phyloP scores from a whole-genome alignment of 305 asterid genomes.

The Fraxinus greggii region DNA sequence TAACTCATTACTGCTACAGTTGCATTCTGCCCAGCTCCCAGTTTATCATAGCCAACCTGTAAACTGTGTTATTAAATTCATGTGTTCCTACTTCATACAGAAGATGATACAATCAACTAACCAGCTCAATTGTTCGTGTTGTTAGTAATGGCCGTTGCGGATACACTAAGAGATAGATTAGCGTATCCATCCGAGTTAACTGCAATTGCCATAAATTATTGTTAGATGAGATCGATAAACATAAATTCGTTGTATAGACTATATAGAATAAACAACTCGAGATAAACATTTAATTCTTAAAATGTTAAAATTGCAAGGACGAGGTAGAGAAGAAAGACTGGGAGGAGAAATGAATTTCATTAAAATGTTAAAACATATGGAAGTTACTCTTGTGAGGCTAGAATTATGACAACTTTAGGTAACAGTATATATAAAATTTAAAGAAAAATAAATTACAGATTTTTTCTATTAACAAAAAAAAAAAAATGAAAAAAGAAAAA shows the following conservation, averaged over 20 bases:
- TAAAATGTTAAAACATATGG: neutral
- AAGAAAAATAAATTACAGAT: neutral
- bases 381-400: neutral
- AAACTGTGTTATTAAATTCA: constrained; percentile 24
- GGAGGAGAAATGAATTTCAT: neutral
- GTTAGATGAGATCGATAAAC: constrained; percentile 14
- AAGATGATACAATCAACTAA: constrained; percentile 35
- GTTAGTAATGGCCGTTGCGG: constrained; percentile 96
- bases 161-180: constrained; percentile 87
- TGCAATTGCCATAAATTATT: constrained; percentile 33
- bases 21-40: constrained; percentile 99
- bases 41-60: constrained; percentile 82
- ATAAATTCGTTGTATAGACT: neutral
- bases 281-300: neutral
- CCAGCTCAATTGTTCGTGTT: constrained; percentile 94
- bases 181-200: constrained; percentile 78
- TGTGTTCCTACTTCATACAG: constrained; percentile 5
- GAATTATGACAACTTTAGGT: neutral
- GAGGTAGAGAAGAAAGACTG: neutral
- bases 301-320: neutral
- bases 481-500: neutral
- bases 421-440: neutral
- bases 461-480: neutral
- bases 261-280: neutral
- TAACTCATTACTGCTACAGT: constrained; percentile 98